phyloP scores from a whole-genome alignment of 225 moss, liverwort and hornwort genomes.

The Rhytidiadelphus loreus region DNA sequence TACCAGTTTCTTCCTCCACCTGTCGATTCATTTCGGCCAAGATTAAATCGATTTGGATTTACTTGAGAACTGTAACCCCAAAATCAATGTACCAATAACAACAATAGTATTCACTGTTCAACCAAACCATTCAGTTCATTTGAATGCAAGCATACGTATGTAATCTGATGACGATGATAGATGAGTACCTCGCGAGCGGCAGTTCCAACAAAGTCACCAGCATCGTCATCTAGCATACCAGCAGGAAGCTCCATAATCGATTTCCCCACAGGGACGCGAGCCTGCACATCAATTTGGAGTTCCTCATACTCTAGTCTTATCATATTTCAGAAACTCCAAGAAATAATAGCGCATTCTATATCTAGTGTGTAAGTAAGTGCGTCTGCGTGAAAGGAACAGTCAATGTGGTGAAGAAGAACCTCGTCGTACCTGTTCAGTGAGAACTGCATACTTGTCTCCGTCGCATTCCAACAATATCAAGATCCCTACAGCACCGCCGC shows the following conservation, averaged over 20 bases:
- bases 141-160: background rate
- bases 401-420: background rate
- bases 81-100: background rate
- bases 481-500: conserved; percentile 85
- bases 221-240: conserved; percentile 84
- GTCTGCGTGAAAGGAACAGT: background rate
- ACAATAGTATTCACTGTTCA: background rate
- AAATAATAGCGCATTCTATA: background rate
- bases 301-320: background rate
- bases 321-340: background rate
- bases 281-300: conserved; percentile 25
- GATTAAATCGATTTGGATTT: background rate
- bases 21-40: conserved; percentile 3
- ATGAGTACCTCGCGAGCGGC: conserved; percentile 78
- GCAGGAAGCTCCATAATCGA: conserved; percentile 86
- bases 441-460: conserved; percentile 74
- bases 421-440: conserved; percentile 64
- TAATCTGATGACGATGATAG: background rate
- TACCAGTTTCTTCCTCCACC: conserved; percentile 95
- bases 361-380: background rate
- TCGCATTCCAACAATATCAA: conserved; percentile 79
- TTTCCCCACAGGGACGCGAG: conserved; percentile 85
- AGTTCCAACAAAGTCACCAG: conserved; percentile 83
- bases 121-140: background rate
- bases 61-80: background rate